Percentiles rank a stretch among this genome's conserved stretches.
Conservation (phyloP, 768 basidiomycete species). For the Boletales sp. region DNA sequence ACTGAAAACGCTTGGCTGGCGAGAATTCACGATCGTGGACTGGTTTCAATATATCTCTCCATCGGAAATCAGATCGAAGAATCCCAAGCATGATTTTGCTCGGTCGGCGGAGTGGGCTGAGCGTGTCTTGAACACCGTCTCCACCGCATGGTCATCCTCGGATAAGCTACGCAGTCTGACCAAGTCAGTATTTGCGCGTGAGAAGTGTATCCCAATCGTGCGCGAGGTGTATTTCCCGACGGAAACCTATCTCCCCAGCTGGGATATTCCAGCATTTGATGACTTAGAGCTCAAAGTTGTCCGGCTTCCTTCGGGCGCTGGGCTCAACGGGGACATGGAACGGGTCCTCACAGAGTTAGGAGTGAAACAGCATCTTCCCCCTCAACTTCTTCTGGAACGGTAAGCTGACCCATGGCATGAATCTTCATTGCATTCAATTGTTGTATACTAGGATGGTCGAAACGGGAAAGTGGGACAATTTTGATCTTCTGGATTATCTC, state of each 20-base stretch:
- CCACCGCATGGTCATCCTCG: slow-evolving; percentile 65
- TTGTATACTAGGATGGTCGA: slow-evolving; percentile 60
- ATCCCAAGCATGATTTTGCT: slow-evolving; percentile 55
- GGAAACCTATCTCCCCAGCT: neutral
- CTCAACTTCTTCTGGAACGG: neutral
- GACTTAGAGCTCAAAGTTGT: neutral
- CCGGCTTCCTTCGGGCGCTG: neutral
- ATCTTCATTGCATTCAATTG: neutral
- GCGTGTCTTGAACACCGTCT: slow-evolving; percentile 57
- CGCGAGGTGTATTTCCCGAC: neutral
- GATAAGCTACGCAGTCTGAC: slow-evolving; percentile 40
- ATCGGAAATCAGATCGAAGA: slow-evolving; percentile 35
- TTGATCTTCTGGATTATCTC: slow-evolving; percentile 79
- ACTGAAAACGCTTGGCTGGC: slow-evolving; percentile 69
- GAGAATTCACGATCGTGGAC: slow-evolving; percentile 65
- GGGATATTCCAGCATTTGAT: neutral
- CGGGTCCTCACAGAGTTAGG: neutral
- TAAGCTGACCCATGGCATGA: neutral
- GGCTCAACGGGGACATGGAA: neutral
- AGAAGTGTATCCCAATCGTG: slow-evolving; percentile 41
- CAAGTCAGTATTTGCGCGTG: slow-evolving; percentile 34
- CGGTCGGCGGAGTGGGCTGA: slow-evolving; percentile 73
- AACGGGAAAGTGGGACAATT: slow-evolving; percentile 80
- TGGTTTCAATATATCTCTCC: slow-evolving; percentile 68
- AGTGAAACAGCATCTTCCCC: neutral